Evolutionary conservation across 164 flowering plant genomes (phyloP).

Genomic region (Buxus sempervirens): DNA sequence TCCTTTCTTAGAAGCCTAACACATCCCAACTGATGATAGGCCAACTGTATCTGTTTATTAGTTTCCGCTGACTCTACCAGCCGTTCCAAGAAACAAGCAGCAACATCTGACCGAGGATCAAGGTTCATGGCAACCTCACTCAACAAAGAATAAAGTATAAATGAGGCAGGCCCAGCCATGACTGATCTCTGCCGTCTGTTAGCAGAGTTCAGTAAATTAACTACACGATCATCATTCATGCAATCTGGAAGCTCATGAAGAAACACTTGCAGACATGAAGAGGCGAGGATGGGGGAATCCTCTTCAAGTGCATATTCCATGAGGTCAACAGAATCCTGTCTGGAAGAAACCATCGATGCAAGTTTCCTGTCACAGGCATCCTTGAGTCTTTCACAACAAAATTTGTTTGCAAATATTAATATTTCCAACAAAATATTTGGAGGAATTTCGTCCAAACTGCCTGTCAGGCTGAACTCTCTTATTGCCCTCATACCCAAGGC

Average conservation of each 20-base stretch:
- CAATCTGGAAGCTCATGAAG: slow-evolving; percentile 78
- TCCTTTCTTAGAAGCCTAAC: slow-evolving; percentile 78
- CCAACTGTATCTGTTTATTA: slow-evolving; percentile 61
- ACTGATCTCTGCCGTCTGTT: slow-evolving; percentile 45
- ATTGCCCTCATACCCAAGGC: slow-evolving; percentile 63
- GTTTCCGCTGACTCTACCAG: slow-evolving; percentile 62
- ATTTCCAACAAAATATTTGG: slow-evolving; percentile 73
- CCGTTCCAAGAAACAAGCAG: slow-evolving; percentile 54
- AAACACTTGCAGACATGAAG: slow-evolving; percentile 88
- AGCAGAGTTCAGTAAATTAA: slow-evolving; percentile 49
- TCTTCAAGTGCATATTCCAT: slow-evolving; percentile 84
- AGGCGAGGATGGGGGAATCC: slow-evolving; percentile 68
- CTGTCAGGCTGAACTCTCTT: slow-evolving; percentile 60
- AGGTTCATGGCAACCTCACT: slow-evolving; percentile 74
- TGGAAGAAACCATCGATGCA: slow-evolving; percentile 64
- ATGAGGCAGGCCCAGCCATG: slow-evolving; percentile 80
- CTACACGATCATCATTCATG: slow-evolving; percentile 59
- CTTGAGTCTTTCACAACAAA: slow-evolving; percentile 85
- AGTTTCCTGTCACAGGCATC: slow-evolving; percentile 90
- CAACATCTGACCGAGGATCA: slow-evolving; percentile 59
- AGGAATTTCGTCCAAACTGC: slow-evolving; percentile 45
- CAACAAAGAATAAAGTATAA: slow-evolving; percentile 73
- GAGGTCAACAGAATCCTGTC: slow-evolving; percentile 77
- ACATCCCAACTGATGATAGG: slow-evolving; percentile 85
- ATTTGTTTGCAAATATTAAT: slow-evolving; percentile 76